phyloP scores from a whole-genome alignment of 23 red algal species.

The Gracilaria domingensis region DNA sequence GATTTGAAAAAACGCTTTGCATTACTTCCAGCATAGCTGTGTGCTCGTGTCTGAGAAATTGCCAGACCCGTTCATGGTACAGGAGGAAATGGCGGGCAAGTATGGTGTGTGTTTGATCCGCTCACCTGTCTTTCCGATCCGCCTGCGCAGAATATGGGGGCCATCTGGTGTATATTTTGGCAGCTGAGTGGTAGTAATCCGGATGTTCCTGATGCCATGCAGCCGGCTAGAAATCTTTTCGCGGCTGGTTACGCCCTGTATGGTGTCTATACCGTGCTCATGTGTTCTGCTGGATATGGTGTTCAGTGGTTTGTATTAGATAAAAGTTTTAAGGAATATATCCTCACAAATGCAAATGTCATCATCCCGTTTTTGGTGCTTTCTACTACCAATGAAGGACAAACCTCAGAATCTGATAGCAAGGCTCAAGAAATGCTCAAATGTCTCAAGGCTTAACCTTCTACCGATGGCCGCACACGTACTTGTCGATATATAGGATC shows the following conservation, averaged over 20 bases:
- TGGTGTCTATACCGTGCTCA: conserved; percentile 80
- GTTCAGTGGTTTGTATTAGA: conserved; percentile 94
- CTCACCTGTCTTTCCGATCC: conserved; percentile 91
- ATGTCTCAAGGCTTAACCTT: conserved; percentile 78
- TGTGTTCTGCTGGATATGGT: conserved; percentile 85
- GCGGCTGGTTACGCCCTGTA: conserved; percentile 95
- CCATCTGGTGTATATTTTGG: conserved; percentile 95
- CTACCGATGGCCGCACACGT: conserved; percentile 80
- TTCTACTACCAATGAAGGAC: conserved; percentile 94
- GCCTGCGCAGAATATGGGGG: conserved; percentile 92
- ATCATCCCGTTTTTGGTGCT: conserved; percentile 83
- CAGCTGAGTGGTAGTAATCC: conserved; percentile 80
- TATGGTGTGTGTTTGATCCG: conserved; percentile 97
- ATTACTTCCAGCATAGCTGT: conserved; percentile 73
- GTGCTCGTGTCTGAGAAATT: conserved; percentile 92
- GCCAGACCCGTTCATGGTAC: conserved; percentile 86
- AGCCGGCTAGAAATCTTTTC: conserved; percentile 92
- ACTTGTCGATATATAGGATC: conserved; percentile 86
- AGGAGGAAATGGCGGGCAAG: conserved; percentile 86
- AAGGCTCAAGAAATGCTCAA: conserved; percentile 82
- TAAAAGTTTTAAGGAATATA: conserved; percentile 93
- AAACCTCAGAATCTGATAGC: conserved; percentile 69
- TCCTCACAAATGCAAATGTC: conserved; percentile 81
- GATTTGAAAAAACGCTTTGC: conserved; percentile 88
- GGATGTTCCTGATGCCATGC: conserved; percentile 83